These are phyloP conservation scores for Setaria viridis DNA, from an alignment of 202 grass and related monocot genomes.

Conservation along the genomic window DNA sequence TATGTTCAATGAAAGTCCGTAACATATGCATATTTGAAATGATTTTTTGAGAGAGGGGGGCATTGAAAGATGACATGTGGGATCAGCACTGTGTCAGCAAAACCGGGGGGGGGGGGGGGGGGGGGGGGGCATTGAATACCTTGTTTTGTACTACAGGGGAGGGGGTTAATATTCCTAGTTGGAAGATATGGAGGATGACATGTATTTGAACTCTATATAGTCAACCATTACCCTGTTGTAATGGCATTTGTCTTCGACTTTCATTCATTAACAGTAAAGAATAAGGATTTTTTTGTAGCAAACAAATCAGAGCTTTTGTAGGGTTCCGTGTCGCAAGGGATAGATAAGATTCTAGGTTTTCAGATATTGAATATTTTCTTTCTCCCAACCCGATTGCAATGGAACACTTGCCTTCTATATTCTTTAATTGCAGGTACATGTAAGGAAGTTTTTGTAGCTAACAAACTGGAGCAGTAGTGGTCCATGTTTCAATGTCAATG, in stretches of 20 bases:
- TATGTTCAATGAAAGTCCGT: slow-evolving; percentile 8
- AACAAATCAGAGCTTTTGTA: slow-evolving; percentile 13
- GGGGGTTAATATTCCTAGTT: slow-evolving; percentile 31
- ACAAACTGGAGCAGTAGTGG: slow-evolving; percentile 1
- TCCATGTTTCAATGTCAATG: neutral
- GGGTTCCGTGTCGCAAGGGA: neutral
- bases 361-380: slow-evolving; percentile 26
- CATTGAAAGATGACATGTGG: no score
- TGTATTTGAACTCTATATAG: neutral
- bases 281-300: neutral
- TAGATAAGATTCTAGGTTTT: slow-evolving; percentile 20
- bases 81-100: neutral
- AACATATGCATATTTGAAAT: slow-evolving; percentile 22
- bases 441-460: slow-evolving; percentile 4
- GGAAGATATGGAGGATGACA: neutral
- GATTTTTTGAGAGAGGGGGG: neutral
- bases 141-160: neutral
- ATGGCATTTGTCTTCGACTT: neutral
- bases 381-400: neutral
- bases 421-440: neutral
- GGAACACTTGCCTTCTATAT: neutral
- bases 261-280: neutral
- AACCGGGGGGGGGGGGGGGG: neutral
- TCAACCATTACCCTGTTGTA: no score
- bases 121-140: no score